Conservation (phyloP, 768 basidiomycete species). For the Amanita rubescens region DNA sequence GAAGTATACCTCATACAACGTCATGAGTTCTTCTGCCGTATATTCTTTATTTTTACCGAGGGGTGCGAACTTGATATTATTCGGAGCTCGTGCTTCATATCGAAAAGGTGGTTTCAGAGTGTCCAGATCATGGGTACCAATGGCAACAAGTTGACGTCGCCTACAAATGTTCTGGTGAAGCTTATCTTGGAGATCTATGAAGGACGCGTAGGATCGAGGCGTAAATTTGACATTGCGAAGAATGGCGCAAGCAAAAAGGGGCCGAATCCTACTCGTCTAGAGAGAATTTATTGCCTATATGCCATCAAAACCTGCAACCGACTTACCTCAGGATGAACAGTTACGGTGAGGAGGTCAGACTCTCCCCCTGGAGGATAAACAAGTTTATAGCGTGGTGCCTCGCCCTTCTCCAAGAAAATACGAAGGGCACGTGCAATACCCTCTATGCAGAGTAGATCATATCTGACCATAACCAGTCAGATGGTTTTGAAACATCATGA, state of each 20-base stretch:
- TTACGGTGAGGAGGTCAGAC: constrained; percentile 55
- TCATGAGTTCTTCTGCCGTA: constrained; percentile 89
- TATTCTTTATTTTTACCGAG: constrained; percentile 73
- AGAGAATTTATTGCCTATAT: not conserved
- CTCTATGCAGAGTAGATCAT: constrained; percentile 95
- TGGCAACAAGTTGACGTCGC: constrained; percentile 83
- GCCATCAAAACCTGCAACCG: not conserved
- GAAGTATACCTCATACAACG: constrained; percentile 71
- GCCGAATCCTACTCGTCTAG: constrained; percentile 77
- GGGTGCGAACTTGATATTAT: constrained; percentile 87
- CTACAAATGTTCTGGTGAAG: constrained; percentile 94
- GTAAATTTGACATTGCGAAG: constrained; percentile 89
- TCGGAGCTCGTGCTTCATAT: constrained; percentile 75
- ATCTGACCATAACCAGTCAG: constrained; percentile 42
- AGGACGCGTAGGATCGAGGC: constrained; percentile 83
- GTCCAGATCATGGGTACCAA: constrained; percentile 97
- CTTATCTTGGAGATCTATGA: constrained; percentile 99
- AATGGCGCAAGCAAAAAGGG: constrained; percentile 86
- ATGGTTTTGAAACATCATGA: not conserved
- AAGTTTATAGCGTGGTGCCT: constrained; percentile 66
- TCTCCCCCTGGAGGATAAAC: constrained; percentile 67
- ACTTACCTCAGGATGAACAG: constrained; percentile 65
- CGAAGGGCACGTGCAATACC: constrained; percentile 85
- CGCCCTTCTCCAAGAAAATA: constrained; percentile 67
- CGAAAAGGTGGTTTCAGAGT: constrained; percentile 82